These are phyloP conservation scores for Suillus sp. DNA, from an alignment of 768 basidiomycete genomes.

Conservation along the genomic window DNA sequence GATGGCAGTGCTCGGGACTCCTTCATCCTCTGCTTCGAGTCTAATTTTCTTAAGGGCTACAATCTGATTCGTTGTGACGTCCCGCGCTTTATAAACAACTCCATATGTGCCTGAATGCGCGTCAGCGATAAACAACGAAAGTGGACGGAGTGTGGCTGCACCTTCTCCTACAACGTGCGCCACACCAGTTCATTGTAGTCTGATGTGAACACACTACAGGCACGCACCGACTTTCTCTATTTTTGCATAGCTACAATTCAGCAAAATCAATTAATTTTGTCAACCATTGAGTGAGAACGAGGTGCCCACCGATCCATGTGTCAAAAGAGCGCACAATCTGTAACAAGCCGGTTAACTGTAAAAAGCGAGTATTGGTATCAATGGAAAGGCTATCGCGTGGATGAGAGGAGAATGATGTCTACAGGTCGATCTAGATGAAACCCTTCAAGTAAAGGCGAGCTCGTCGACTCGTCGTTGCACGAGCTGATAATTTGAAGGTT, in stretches of 20 bases:
- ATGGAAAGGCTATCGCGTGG: constrained; percentile 6
- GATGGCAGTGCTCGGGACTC: constrained; percentile 97
- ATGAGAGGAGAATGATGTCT: constrained; percentile 6
- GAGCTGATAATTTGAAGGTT: constrained; percentile 14
- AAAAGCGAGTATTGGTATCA: constrained; percentile 11
- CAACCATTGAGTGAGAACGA: constrained; percentile 12
- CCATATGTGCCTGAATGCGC: constrained; percentile 84
- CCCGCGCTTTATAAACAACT: constrained; percentile 96
- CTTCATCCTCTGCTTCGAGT: constrained; percentile 97
- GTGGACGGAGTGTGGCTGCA: constrained; percentile 18
- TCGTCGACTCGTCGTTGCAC: constrained; percentile 13
- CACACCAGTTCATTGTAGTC: constrained; percentile 21
- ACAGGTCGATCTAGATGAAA: constrained; percentile 1
- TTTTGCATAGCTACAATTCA: constrained; percentile 81
- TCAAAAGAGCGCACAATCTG: constrained; percentile 7
- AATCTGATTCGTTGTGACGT: constrained; percentile 73
- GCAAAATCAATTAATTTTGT: constrained; percentile 21
- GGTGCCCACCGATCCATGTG: constrained; percentile 38
- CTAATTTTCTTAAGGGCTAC: constrained; percentile 99
- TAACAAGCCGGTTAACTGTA: constrained; percentile 1
- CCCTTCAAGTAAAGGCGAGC: constrained; percentile 12
- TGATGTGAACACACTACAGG: constrained; percentile 17
- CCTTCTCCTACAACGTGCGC: constrained; percentile 44
- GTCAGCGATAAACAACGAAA: constrained; percentile 14
- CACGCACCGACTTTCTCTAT: constrained; percentile 97